phyloP scores from a whole-genome alignment of 169 alveolate genomes.

The Theileria orientalis region DNA sequence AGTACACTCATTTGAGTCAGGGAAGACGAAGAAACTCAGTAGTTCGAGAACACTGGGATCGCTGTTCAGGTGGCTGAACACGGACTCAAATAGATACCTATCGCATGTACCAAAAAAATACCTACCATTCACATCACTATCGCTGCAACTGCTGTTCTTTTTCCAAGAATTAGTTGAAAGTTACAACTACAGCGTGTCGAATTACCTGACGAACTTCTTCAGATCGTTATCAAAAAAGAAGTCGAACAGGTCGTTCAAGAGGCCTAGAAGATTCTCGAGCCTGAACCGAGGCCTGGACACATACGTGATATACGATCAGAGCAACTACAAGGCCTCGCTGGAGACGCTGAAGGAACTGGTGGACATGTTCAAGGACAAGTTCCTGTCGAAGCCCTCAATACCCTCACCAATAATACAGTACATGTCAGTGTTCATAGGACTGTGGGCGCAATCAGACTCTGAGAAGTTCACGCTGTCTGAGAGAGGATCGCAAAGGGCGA shows the following conservation, averaged over 20 bases:
- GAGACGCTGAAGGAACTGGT: constrained; percentile 31
- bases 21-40: neutral
- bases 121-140: constrained; percentile 52
- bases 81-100: constrained; percentile 28
- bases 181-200: constrained; percentile 1
- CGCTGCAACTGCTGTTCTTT: constrained; percentile 49
- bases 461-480: constrained; percentile 30
- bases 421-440: constrained; percentile 44
- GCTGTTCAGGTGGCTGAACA: constrained; percentile 53
- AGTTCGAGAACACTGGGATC: constrained; percentile 66
- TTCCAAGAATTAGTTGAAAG: constrained; percentile 48
- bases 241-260: constrained; percentile 25
- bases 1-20: constrained; percentile 51
- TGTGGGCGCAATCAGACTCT: constrained; percentile 49
- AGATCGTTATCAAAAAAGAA: constrained; percentile 13
- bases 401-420: constrained; percentile 59
- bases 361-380: constrained; percentile 33
- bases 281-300: constrained; percentile 31
- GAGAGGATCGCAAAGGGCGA: constrained; percentile 13
- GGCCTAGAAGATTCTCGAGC: constrained; percentile 29
- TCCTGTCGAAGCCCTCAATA: constrained; percentile 60
- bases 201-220: constrained; percentile 18
- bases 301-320: constrained; percentile 46
- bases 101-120: constrained; percentile 35
- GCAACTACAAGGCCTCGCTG: constrained; percentile 16